phyloP scores from a whole-genome alignment of 176 grass and related monocot species.

The Phragmites australis region DNA sequence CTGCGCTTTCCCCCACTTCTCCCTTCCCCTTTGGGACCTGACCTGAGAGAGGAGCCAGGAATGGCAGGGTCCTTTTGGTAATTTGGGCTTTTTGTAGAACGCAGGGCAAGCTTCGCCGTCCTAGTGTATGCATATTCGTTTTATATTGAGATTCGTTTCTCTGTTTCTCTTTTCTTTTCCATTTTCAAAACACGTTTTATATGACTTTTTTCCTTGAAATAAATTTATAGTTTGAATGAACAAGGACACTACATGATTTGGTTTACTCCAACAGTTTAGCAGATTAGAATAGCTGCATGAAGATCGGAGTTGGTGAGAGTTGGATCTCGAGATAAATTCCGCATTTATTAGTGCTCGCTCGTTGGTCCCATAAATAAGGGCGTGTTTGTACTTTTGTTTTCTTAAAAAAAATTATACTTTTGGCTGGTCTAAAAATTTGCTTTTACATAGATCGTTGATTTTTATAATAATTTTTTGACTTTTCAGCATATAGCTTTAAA shows the following conservation, averaged over 20 bases:
- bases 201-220: not conserved
- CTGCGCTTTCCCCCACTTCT: not conserved
- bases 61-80: constrained; percentile 27
- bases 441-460: too few relatives aligned
- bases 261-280: not conserved
- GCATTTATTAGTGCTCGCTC: constrained; percentile 34
- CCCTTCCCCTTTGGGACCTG: not conserved
- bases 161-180: not conserved
- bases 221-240: not conserved
- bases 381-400: too few relatives aligned
- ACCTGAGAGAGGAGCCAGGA: not conserved
- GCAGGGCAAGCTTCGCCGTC: not conserved
- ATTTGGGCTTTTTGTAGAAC: not conserved
- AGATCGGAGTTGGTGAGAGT: constrained; percentile 19
- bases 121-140: too few relatives aligned
- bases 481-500: too few relatives aligned
- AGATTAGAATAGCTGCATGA: not conserved
- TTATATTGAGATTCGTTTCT: not conserved
- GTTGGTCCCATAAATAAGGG: constrained; percentile 9
- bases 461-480: too few relatives aligned
- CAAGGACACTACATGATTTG: not conserved
- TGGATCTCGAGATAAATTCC: constrained; percentile 54
- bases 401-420: too few relatives aligned
- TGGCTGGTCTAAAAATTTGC: too few relatives aligned
- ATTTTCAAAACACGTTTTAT: too few relatives aligned